phyloP scores from a whole-genome alignment of 495 filamentous ascomycete species.

The Podospora sp. region DNA sequence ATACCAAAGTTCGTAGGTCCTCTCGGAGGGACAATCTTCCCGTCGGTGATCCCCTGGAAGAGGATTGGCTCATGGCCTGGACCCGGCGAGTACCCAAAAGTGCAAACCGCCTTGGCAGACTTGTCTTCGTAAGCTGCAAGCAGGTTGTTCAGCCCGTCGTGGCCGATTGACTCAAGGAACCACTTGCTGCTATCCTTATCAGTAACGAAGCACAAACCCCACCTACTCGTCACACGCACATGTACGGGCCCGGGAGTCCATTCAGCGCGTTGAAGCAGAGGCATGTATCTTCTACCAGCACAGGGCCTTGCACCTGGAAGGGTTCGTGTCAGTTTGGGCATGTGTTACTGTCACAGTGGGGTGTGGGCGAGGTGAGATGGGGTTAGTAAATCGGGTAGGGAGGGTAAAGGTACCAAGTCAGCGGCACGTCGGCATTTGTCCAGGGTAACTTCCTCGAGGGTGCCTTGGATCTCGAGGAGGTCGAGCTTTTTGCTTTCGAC shows the following conservation, averaged over 20 bases:
- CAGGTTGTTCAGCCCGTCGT: constrained; percentile 84
- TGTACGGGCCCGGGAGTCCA: constrained; percentile 93
- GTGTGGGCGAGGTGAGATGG: background rate
- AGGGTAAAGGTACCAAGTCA: constrained; percentile 61
- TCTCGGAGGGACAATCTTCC: constrained; percentile 73
- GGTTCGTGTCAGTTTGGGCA: background rate
- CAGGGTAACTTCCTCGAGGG: constrained; percentile 82
- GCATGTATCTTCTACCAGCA: constrained; percentile 93
- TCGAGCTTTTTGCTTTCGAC: constrained; percentile 76
- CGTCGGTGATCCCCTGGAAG: constrained; percentile 83
- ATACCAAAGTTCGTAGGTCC: constrained; percentile 81
- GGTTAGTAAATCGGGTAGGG: background rate
- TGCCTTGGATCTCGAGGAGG: constrained; percentile 87
- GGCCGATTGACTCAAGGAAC: constrained; percentile 82
- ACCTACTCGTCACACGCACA: constrained; percentile 57
- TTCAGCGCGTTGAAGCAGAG: constrained; percentile 88
- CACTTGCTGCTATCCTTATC: constrained; percentile 67
- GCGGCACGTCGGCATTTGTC: constrained; percentile 86
- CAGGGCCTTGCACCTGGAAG: constrained; percentile 78
- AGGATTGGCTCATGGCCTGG: constrained; percentile 83
- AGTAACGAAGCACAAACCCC: background rate
- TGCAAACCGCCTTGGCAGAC: constrained; percentile 89
- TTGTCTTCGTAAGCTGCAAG: constrained; percentile 89
- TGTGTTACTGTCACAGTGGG: background rate
- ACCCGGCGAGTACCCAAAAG: constrained; percentile 87